Conservation (phyloP, 1,284 basidiomycete genomes). For the Apiotrichum sp. region DNA sequence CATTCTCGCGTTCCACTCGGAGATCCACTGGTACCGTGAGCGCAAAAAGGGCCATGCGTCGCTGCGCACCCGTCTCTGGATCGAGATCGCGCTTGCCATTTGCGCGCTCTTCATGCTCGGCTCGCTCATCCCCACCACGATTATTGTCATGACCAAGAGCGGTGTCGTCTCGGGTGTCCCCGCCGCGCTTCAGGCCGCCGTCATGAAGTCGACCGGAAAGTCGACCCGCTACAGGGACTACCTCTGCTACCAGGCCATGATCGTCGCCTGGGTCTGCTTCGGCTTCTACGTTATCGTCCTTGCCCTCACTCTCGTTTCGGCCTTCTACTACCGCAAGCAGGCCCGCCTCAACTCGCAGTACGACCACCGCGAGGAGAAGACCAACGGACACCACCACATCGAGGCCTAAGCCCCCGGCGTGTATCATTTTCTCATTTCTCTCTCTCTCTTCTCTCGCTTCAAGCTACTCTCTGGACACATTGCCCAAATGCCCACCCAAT, state of each 20-base stretch:
- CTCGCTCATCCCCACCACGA: conserved; percentile 7
- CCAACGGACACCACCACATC: not conserved
- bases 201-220: conserved; percentile 6
- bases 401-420: not conserved
- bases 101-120: conserved; percentile 11
- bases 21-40: conserved; percentile 9
- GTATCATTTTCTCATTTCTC: no score
- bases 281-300: conserved; percentile 7
- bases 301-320: conserved; percentile 9
- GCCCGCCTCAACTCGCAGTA: not conserved
- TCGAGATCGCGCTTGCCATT: conserved; percentile 12
- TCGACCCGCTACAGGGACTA: conserved; percentile 8
- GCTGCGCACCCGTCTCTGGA: conserved; percentile 6
- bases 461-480: no score
- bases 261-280: conserved; percentile 13
- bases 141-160: conserved; percentile 2
- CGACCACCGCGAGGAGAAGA: not conserved
- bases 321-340: conserved; percentile 15
- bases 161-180: conserved; percentile 1
- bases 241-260: conserved; percentile 7
- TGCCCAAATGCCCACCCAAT: no score
- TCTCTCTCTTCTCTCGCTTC: no score
- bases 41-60: conserved; percentile 6
- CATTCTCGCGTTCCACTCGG: conserved; percentile 12
- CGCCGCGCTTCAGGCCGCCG: not conserved